phyloP scores from a whole-genome alignment of 352 stramenopile genomes.

The Pythium oligandrum region DNA sequence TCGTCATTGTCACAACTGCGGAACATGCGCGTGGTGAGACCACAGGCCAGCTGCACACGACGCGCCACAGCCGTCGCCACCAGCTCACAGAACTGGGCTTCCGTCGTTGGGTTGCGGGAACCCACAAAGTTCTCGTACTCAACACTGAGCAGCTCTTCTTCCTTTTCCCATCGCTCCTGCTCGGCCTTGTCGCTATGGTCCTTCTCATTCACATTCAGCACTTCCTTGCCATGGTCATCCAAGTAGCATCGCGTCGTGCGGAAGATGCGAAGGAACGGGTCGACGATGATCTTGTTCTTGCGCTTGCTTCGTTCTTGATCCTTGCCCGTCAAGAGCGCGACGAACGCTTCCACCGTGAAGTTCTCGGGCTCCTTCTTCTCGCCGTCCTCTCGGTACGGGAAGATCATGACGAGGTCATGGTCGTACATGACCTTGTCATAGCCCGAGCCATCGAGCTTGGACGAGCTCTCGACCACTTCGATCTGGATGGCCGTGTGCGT shows the following conservation, averaged over 20 bases:
- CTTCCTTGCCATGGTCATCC: constrained; percentile 48
- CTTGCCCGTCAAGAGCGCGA: constrained; percentile 65
- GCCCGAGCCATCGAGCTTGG: constrained; percentile 5
- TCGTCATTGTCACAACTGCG: constrained; percentile 64
- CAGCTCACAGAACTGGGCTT: constrained; percentile 63
- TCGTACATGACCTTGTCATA: constrained; percentile 63
- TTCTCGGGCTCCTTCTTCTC: constrained; percentile 60
- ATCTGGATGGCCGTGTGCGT: constrained; percentile 14
- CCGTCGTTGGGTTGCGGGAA: constrained; percentile 33
- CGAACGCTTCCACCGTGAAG: constrained; percentile 60
- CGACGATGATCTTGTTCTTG: constrained; percentile 44
- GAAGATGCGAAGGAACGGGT: constrained; percentile 68
- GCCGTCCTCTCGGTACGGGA: constrained; percentile 53
- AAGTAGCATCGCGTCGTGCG: constrained; percentile 67
- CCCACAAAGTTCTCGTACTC: constrained; percentile 64
- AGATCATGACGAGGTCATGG: constrained; percentile 80
- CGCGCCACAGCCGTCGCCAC: constrained; percentile 56
- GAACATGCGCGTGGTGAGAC: constrained; percentile 79
- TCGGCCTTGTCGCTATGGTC: constrained; percentile 50
- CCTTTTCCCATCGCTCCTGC: constrained; percentile 29
- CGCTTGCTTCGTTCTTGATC: constrained; percentile 34
- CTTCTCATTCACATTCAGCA: constrained; percentile 29
- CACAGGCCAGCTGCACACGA: constrained; percentile 70
- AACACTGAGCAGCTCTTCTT: constrained; percentile 39
- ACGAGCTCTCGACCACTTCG: constrained; percentile 6